phyloP scores from a whole-genome alignment of 495 filamentous ascomycete genomes.

The Choiromyces venosus region DNA sequence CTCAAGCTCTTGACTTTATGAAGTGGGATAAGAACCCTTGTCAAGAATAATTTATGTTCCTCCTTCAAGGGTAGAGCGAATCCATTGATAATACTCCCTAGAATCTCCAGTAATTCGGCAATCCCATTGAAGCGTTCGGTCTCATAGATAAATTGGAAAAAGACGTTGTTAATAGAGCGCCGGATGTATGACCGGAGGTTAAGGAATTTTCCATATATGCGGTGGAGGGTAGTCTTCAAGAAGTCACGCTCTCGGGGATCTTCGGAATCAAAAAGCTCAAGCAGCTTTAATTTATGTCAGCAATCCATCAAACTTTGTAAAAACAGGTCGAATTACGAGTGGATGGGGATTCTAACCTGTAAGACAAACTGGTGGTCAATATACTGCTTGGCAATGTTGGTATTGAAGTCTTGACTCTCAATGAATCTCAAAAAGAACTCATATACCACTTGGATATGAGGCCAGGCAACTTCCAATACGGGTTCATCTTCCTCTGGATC shows the following conservation, averaged over 20 bases:
- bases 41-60: conserved; percentile 97
- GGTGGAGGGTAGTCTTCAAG: conserved; percentile 93
- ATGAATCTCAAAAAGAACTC: conserved; percentile 99
- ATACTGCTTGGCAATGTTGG: conserved; percentile 97
- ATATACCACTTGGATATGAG: conserved; percentile 98
- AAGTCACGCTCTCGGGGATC: conserved; percentile 97
- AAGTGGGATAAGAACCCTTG: conserved; percentile 81
- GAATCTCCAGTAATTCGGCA: conserved; percentile 90
- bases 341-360: conserved; percentile 52
- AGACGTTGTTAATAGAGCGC: conserved; percentile 99
- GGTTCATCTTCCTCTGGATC: conserved; percentile 98
- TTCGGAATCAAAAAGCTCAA: conserved; percentile 99
- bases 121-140: conserved; percentile 98
- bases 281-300: conserved; percentile 52
- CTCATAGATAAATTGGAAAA: conserved; percentile 99
- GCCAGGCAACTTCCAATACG: conserved; percentile 97
- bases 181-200: conserved; percentile 96
- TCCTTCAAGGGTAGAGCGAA: conserved; percentile 97
- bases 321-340: neutral
- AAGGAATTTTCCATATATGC: conserved; percentile 98
- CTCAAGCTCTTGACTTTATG: conserved; percentile 98
- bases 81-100: conserved; percentile 98
- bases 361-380: conserved; percentile 98
- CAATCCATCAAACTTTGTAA: conserved; percentile 7
- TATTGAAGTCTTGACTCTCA: conserved; percentile 99